A percentile compares a stretch with the other conserved stretches of the same genome.
phyloP scores from a whole-genome alignment of 2,329 filamentous ascomycete genomes.

The Leptographium wingfieldii region DNA sequence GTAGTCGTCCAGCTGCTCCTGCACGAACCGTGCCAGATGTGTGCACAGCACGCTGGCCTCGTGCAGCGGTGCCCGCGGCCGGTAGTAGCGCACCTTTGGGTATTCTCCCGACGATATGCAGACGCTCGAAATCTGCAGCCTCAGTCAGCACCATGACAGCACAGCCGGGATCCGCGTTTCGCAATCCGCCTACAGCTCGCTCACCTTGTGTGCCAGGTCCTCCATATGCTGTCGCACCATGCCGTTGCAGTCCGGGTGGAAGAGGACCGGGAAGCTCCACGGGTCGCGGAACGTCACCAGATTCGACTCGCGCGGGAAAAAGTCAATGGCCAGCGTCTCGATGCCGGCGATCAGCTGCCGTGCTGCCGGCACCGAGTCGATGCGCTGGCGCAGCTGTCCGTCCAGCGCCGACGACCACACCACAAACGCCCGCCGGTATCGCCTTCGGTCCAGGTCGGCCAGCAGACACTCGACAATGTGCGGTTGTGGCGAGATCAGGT shows the following conservation, averaged over 20 bases:
- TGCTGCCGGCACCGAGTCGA: constrained; percentile 58
- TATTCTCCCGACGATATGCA: constrained; percentile 92
- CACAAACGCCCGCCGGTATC: constrained; percentile 68
- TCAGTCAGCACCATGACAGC: neutral
- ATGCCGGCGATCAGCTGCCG: constrained; percentile 68
- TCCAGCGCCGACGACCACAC: constrained; percentile 76
- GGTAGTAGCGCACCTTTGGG: constrained; percentile 84
- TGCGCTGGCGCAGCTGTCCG: constrained; percentile 54
- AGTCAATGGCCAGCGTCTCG: constrained; percentile 76
- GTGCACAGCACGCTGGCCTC: constrained; percentile 80
- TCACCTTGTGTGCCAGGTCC: constrained; percentile 74
- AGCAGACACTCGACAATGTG: constrained; percentile 90
- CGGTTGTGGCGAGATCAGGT: constrained; percentile 72
- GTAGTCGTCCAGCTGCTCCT: constrained; percentile 83
- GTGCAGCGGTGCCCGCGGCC: constrained; percentile 60
- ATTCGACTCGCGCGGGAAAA: constrained; percentile 80
- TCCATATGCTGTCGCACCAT: constrained; percentile 76
- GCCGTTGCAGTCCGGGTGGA: constrained; percentile 78
- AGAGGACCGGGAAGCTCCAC: constrained; percentile 88
- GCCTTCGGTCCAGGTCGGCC: constrained; percentile 75
- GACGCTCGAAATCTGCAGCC: constrained; percentile 59
- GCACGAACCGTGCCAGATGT: constrained; percentile 81
- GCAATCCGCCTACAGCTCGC: neutral
- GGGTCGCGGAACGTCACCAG: constrained; percentile 86
- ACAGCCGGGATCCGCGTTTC: too few species aligned